A percentile compares a stretch with the other conserved stretches of the same genome.
These are phyloP conservation scores for Wickerhamiella allomyrinae DNA, from an alignment of 805 yeast species.

Conservation along the genomic window DNA sequence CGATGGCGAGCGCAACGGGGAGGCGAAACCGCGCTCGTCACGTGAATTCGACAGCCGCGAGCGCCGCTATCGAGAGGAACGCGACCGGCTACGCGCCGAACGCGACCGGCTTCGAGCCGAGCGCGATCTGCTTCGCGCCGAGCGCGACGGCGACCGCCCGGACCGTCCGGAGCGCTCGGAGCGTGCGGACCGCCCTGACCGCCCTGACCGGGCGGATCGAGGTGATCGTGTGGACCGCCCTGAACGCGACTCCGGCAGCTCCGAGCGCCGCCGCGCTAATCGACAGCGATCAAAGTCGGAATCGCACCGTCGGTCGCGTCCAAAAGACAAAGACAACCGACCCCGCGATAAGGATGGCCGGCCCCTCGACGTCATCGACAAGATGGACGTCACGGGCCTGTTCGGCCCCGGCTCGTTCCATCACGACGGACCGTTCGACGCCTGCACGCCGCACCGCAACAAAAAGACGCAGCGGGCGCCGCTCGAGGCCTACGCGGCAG, in stretches of 20 bases:
- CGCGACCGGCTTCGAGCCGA: conserved; percentile 4
- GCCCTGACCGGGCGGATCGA: neutral
- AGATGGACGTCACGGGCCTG: conserved; percentile 87
- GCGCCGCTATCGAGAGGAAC: conserved; percentile 10
- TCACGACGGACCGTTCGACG: conserved; percentile 98
- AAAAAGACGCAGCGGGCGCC: conserved; percentile 62
- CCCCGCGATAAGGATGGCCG: conserved; percentile 30
- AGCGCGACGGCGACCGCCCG: neutral
- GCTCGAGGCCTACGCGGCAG: conserved; percentile 86
- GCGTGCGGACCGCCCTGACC: neutral
- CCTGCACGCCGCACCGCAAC: conserved; percentile 93
- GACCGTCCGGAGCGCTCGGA: neutral
- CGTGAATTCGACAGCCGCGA: conserved; percentile 18
- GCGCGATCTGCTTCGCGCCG: conserved; percentile 1
- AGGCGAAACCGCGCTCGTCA: no score
- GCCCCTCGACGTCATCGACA: conserved; percentile 86
- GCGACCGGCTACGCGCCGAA: neutral
- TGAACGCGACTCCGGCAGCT: neutral
- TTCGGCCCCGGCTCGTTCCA: conserved; percentile 90
- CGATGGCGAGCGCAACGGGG: no score
- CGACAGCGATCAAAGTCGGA: conserved; percentile 17
- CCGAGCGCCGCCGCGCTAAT: neutral
- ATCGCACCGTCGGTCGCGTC: conserved; percentile 1
- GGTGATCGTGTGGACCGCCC: neutral
- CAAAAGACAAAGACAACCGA: conserved; percentile 1